A percentile compares a stretch with the other conserved stretches of the same genome.
Evolutionary conservation across 163 green algal genomes (phyloP).

Genomic region (Chloroidium sp.): DNA sequence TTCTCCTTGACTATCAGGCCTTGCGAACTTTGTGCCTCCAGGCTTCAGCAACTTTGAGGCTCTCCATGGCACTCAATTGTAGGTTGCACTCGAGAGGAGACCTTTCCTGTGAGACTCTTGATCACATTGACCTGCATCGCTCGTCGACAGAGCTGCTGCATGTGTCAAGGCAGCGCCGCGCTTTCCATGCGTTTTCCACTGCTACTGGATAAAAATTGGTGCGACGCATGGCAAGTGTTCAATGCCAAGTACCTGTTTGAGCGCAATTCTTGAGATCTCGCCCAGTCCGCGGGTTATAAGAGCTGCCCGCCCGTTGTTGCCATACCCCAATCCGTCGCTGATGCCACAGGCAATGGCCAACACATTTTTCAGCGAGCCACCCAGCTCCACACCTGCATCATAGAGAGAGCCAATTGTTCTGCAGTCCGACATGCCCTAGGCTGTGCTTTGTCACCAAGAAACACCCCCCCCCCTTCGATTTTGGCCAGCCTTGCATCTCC

Average conservation of each 20-base stretch:
- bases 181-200: too few species aligned
- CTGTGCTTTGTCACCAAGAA: neutral
- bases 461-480: neutral
- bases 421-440: neutral
- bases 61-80: too few species aligned
- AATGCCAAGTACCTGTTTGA: neutral
- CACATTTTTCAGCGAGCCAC: slow-evolving; percentile 65
- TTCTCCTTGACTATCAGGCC: slow-evolving; percentile 1
- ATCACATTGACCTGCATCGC: too few species aligned
- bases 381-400: slow-evolving; percentile 47
- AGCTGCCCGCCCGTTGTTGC: slow-evolving; percentile 68
- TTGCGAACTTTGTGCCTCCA: too few species aligned
- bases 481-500: too few species aligned
- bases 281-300: slow-evolving; percentile 73
- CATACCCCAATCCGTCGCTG: slow-evolving; percentile 68
- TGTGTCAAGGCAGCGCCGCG: too few species aligned
- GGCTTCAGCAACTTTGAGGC: too few species aligned
- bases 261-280: slow-evolving; percentile 47
- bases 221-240: neutral
- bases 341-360: slow-evolving; percentile 71
- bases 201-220: too few species aligned
- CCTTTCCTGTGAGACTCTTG: too few species aligned
- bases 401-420: neutral
- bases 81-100: too few species aligned
- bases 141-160: too few species aligned